Conservation (phyloP, 805 yeast species). For the Cyberlindnera euphorbiiphila region DNA sequence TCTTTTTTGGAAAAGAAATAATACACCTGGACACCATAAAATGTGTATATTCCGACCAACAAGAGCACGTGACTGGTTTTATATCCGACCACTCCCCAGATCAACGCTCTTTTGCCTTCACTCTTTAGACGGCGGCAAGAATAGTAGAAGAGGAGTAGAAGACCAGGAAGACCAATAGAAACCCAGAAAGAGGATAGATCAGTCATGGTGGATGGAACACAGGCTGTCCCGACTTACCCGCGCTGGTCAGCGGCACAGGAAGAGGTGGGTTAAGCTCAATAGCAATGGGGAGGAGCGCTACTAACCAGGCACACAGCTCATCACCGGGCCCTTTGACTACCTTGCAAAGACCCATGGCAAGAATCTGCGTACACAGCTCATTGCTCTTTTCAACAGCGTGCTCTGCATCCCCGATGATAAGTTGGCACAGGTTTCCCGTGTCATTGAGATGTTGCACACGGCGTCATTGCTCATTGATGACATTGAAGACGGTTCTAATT, state of each 20-base stretch:
- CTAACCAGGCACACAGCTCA: conserved; percentile 11
- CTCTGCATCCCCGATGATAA: conserved; percentile 39
- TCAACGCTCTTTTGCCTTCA: too few relatives aligned
- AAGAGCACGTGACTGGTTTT: too few relatives aligned
- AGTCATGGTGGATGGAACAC: neutral
- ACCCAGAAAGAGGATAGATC: too few relatives aligned
- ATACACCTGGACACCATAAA: too few relatives aligned
- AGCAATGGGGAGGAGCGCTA: neutral
- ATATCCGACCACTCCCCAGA: too few relatives aligned
- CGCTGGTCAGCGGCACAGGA: conserved; percentile 14
- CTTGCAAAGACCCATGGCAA: conserved; percentile 25
- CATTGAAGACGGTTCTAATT: conserved; percentile 72
- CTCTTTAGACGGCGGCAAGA: too few relatives aligned
- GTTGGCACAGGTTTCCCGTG: conserved; percentile 38
- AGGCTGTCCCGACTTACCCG: conserved; percentile 9
- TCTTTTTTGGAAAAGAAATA: too few relatives aligned
- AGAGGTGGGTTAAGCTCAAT: conserved; percentile 6
- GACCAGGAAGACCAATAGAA: neutral
- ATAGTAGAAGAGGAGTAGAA: too few relatives aligned
- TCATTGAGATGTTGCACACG: conserved; percentile 60
- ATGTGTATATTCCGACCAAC: too few relatives aligned
- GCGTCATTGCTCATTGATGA: conserved; percentile 78
- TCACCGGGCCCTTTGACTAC: conserved; percentile 26
- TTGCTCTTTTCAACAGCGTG: conserved; percentile 51
- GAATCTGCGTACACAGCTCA: conserved; percentile 32